A percentile compares a stretch with the other conserved stretches of the same genome.
Evolutionary conservation across 805 yeast genomes (phyloP).

Genomic region (Saccharomycopsis babjevae): DNA sequence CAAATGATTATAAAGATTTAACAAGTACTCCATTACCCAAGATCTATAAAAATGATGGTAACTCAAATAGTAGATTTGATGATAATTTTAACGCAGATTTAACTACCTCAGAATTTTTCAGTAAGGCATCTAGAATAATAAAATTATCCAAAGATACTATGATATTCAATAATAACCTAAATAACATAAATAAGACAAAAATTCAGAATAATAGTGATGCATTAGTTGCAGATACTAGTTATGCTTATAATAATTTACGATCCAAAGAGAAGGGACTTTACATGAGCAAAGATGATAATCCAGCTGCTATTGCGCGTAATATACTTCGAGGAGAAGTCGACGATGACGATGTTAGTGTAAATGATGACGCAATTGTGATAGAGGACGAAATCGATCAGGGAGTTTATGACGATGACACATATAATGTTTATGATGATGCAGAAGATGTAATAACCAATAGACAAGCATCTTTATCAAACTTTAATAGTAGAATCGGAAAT

Average conservation of each 20-base stretch:
- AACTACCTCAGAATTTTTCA: slow-evolving; percentile 22
- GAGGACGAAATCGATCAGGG: slow-evolving; percentile 23
- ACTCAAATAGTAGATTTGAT: not conserved
- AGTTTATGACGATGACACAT: slow-evolving; percentile 24
- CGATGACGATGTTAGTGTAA: slow-evolving; percentile 18
- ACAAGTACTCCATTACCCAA: slow-evolving; percentile 14
- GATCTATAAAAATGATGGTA: slow-evolving; percentile 10
- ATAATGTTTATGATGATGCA: not conserved
- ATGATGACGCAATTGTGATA: slow-evolving; percentile 2
- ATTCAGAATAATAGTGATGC: slow-evolving; percentile 16
- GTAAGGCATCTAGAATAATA: slow-evolving; percentile 22
- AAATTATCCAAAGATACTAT: slow-evolving; percentile 24
- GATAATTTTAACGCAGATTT: slow-evolving; percentile 5
- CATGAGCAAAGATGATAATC: slow-evolving; percentile 20
- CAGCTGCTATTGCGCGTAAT: not conserved
- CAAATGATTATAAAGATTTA: slow-evolving; percentile 3
- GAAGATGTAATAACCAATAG: slow-evolving; percentile 3
- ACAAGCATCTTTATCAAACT: not conserved
- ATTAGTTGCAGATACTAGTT: not conserved
- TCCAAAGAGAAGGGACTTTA: slow-evolving; percentile 20
- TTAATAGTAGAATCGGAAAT: not conserved
- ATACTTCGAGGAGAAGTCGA: slow-evolving; percentile 19
- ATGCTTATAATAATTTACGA: slow-evolving; percentile 8
- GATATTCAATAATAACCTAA: slow-evolving; percentile 16
- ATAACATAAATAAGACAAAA: slow-evolving; percentile 13